Base-by-base conservation (phyloP, 2,329 filamentous ascomycete species). In the Blastomyces parvus region DNA sequence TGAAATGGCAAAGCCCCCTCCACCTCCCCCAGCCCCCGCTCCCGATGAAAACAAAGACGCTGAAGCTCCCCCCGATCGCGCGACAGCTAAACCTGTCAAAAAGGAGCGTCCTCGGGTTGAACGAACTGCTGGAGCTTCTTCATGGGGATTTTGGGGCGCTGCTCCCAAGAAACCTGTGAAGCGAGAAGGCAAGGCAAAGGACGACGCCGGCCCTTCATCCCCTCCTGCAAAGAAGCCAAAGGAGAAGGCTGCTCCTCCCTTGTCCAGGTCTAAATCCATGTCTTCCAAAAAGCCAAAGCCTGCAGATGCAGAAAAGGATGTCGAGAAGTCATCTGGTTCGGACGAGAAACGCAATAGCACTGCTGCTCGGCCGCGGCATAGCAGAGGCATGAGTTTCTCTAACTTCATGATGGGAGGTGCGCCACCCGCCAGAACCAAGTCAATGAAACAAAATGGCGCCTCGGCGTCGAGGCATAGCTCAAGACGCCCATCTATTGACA, bases 81-180 rank as follows among this genome's bases (percentile, higher is more conserved):
- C 71, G 53, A 67, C 69, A 63, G 76, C 79, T 65, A 84, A 83
- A 61, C 73, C 80, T 4, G 81, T 81, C 3, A 90, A 86, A 76
- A 95, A 88, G 73, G 89, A 95, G 66, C 88, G 91, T 17, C 79
- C 88, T 36, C 90, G 88, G 71, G 84, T 91, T 66, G 89, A 86
- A 68, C 88, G 90, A 64, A 87, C 88, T 46, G 82, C 84, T 64
- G 82, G 81, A 44, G 76, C 76, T n/a, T 80, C 84, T 14, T 86
- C 88, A 38, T 94, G 91, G 90, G 88, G 86, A 44, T 85, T 86
- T 73, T 93, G 88, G 88, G 84, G 83, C 22, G 82, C 85, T 19
- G 79, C 82, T 2, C 71, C 75, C 4, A 79, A 77, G 67, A 81
- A 79, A 67, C 71, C 80, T 27, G 68, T 72, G 66, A 81, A 82